Evolutionary conservation across 352 stramenopile species (phyloP).

Genomic region (Phytopythium vexans): DNA sequence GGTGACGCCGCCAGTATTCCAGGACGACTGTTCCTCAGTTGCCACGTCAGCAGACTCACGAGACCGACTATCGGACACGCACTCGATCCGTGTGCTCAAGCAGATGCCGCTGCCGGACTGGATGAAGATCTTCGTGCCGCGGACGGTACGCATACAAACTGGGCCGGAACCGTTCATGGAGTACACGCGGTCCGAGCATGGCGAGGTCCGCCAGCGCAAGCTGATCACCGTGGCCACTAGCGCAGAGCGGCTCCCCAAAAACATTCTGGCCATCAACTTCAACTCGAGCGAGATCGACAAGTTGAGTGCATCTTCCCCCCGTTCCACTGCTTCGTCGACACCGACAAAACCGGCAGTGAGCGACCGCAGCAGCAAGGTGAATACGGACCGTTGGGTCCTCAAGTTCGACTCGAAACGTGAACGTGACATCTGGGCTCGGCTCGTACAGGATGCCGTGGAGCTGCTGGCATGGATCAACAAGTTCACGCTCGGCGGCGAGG

Average conservation of each 20-base stretch:
- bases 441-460: conserved; percentile 63
- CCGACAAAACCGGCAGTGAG: conserved; percentile 4
- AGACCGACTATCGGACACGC: conserved; percentile 43
- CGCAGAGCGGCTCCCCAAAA: conserved; percentile 60
- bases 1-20: conserved; percentile 21
- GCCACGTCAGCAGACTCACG: conserved; percentile 43
- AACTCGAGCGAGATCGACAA: conserved; percentile 24
- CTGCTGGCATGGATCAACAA: conserved; percentile 68
- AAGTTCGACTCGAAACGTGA: conserved; percentile 75
- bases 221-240: conserved; percentile 53
- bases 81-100: conserved; percentile 56
- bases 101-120: conserved; percentile 62
- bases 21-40: conserved; percentile 15
- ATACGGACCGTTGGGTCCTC: conserved; percentile 54
- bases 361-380: conserved; percentile 22
- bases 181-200: conserved; percentile 50
- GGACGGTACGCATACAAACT: conserved; percentile 55
- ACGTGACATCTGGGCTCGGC: conserved; percentile 54
- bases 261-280: conserved; percentile 70
- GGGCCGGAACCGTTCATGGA: conserved; percentile 63
- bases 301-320: conserved; percentile 4
- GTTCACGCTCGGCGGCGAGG: conserved; percentile 54
- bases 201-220: conserved; percentile 57
- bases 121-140: conserved; percentile 77
- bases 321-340: conserved; percentile 6